Base-by-base conservation (phyloP, 2,329 filamentous ascomycete genomes). In the Penicillium sp. region DNA sequence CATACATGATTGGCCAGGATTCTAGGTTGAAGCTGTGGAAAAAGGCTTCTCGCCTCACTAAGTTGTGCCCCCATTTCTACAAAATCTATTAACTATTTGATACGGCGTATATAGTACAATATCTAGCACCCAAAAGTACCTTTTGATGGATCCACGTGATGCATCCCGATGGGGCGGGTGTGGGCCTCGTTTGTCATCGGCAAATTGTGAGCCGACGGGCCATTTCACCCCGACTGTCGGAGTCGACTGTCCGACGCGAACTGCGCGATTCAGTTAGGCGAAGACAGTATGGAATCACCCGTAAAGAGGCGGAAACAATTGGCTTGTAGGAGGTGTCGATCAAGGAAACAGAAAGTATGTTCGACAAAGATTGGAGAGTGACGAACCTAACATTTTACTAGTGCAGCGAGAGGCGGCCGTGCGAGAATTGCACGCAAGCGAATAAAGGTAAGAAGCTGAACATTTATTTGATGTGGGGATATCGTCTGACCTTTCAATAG, bases 241-340 rank as follows among this genome's bases (percentile, higher is more conserved):
- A 15, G 13, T 21, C 37, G 30, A 43, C 9, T 36, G 15, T 3
- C 37, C 39, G 23, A 51, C 42, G 42, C 4, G 4, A 21, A 21
- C 20, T 9, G 17, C 15, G n/a, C 15, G 30, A 27, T 4, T 24
- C 3, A 7, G 13, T 18, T 5, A 26, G 21, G n/a, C 23, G 21
- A 29, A 24, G 27, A 15, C 3, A 51, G 26, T 18, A 24, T 21
- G 9, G 49, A 26, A 21, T 23, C 24, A 3, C 29, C 49, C n/a
- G 30, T 29, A 44, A 56, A 56, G 32, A 46, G 46, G 9, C 48
- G 44, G 26, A 55, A 55, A 29, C 15, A n/a, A 13, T 20, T 55
- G 9, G 45, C 54, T 9, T 57, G 54, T 29, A 45, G 17, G 39
- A 48, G 54, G 20, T 57, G 54, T 37, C 52, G 52, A 23, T 52